Conservation (phyloP, 2,329 filamentous ascomycete species). For the Chaetomium sp. region DNA sequence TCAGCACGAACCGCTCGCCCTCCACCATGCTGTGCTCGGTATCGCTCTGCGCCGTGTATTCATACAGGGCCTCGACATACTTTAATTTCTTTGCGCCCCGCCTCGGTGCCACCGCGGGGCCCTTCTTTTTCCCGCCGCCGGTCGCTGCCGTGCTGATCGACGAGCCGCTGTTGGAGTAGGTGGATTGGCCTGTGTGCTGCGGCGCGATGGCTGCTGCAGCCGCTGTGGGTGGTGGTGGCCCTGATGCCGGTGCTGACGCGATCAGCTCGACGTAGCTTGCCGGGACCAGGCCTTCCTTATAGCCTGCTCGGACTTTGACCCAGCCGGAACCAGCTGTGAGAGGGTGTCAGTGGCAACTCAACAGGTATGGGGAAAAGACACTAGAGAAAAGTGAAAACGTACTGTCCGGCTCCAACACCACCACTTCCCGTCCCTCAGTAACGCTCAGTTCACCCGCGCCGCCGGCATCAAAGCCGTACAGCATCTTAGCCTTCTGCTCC, state of each 20-base stretch:
- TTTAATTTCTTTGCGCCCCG: constrained; percentile 89
- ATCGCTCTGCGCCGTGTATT: constrained; percentile 80
- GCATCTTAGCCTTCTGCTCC: constrained; percentile 75
- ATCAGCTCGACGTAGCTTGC: constrained; percentile 71
- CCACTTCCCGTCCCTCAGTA: constrained; percentile 69
- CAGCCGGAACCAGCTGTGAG: constrained; percentile 78
- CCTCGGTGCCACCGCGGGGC: constrained; percentile 82
- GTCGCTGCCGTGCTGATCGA: constrained; percentile 45
- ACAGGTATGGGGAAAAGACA: constrained; percentile 27
- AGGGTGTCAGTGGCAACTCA: background rate
- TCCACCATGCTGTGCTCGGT: constrained; percentile 85
- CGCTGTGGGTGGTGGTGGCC: constrained; percentile 27
- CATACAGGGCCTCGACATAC: constrained; percentile 89
- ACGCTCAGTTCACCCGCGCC: constrained; percentile 78
- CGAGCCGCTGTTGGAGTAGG: constrained; percentile 70
- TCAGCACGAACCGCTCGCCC: constrained; percentile 85
- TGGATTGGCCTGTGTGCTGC: constrained; percentile 42
- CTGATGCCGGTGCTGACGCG: background rate
- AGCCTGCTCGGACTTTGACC: constrained; percentile 73
- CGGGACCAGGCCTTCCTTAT: constrained; percentile 79
- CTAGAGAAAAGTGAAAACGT: constrained; percentile 33
- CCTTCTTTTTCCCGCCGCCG: constrained; percentile 66
- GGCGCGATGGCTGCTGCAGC: constrained; percentile 39
- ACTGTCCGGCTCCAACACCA: constrained; percentile 83
- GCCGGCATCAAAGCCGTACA: constrained; percentile 77